A percentile compares a stretch with the other conserved stretches of the same genome.
These are phyloP conservation scores for Raffaelea arxii DNA, from an alignment of 2,329 filamentous ascomycete genomes.

Conservation along the genomic window DNA sequence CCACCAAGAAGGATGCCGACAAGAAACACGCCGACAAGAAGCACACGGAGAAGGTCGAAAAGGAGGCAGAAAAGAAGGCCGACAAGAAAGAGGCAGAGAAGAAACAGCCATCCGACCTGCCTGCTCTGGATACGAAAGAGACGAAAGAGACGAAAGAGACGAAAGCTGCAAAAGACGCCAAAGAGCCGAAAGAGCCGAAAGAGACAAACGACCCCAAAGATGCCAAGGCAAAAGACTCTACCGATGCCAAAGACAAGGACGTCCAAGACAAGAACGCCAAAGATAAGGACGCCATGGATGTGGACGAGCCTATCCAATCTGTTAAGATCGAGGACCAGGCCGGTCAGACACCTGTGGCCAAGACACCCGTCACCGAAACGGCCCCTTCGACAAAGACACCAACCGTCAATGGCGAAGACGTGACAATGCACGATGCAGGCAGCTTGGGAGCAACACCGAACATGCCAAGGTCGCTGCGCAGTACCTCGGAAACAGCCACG, in stretches of 20 bases:
- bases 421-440: neutral
- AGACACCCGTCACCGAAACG: neutral
- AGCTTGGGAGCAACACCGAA: conserved; percentile 1
- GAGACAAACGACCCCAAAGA: neutral
- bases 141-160: too few species aligned
- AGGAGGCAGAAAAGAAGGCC: neutral
- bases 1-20: too few species aligned
- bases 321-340: too few species aligned
- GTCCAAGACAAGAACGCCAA: neutral
- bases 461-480: conserved; percentile 2
- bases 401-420: neutral
- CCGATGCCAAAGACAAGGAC: neutral
- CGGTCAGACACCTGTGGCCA: too few species aligned
- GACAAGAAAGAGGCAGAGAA: neutral
- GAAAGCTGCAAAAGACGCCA: neutral
- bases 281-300: neutral
- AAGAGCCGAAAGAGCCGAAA: too few species aligned
- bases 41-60: conserved; percentile 29
- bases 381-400: neutral
- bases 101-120: neutral
- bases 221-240: neutral
- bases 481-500: neutral
- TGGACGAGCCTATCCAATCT: too few species aligned
- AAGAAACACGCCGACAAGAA: conserved; percentile 23
- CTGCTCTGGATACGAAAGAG: neutral